These are phyloP conservation scores for Starmerella roubikii DNA, from an alignment of 805 yeast species.

Conservation along the genomic window DNA sequence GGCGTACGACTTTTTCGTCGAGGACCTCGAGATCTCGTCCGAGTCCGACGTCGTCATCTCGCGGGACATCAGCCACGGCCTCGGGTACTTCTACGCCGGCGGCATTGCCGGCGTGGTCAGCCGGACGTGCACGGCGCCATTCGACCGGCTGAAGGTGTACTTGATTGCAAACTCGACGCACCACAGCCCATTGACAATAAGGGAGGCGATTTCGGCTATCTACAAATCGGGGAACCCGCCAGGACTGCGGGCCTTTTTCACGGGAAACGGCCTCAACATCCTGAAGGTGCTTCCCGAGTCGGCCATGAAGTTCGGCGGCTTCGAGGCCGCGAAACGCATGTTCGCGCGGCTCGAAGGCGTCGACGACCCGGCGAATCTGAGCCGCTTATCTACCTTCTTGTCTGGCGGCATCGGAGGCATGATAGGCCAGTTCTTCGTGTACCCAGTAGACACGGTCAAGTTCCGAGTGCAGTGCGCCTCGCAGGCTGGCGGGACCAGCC, in stretches of 20 bases:
- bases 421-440: constrained; percentile 78
- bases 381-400: constrained; percentile 65
- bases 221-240: constrained; percentile 55
- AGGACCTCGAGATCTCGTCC: constrained; percentile 67
- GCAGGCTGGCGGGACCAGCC: constrained; percentile 33
- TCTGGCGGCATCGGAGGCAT: constrained; percentile 98
- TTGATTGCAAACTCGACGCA: constrained; percentile 55
- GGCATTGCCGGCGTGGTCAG: constrained; percentile 93
- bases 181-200: constrained; percentile 41
- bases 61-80: constrained; percentile 64
- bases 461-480: constrained; percentile 90
- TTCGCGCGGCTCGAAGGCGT: constrained; percentile 67
- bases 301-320: constrained; percentile 93
- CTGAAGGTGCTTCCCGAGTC: constrained; percentile 91
- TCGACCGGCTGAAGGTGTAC: constrained; percentile 87
- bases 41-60: constrained; percentile 88
- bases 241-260: constrained; percentile 77
- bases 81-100: constrained; percentile 88
- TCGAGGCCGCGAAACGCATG: constrained; percentile 70
- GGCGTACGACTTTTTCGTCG: constrained; percentile 68
- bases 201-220: constrained; percentile 65
- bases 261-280: constrained; percentile 90
- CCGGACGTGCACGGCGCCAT: constrained; percentile 93
- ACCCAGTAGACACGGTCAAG: constrained; percentile 90
- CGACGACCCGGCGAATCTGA: constrained; percentile 51